Conservation (phyloP, 148 eudicot species). For the Spergularia bocconei region DNA sequence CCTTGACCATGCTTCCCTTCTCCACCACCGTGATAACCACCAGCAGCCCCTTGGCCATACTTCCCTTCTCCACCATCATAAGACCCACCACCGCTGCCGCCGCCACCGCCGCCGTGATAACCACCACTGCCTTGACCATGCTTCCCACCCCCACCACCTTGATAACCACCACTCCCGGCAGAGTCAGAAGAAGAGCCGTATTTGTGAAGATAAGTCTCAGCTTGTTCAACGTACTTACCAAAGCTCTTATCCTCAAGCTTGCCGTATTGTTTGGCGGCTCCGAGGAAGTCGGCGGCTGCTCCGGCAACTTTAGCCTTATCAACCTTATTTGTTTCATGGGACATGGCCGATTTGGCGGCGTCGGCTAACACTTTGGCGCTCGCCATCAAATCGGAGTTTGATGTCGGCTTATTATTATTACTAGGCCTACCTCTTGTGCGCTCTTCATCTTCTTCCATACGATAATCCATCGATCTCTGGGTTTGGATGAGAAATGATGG, state of each 20-base stretch:
- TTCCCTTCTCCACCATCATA: no score
- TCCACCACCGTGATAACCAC: no score
- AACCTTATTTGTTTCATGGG: conserved; percentile 30
- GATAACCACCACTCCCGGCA: not conserved
- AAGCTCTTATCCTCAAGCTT: conserved; percentile 40
- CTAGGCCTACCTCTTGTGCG: not conserved
- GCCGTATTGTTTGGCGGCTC: conserved; percentile 44
- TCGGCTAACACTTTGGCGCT: conserved; percentile 52
- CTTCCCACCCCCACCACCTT: not conserved
- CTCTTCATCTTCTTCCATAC: conserved; percentile 3
- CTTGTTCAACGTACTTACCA: conserved; percentile 39
- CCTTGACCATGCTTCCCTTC: not conserved
- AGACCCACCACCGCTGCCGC: not conserved
- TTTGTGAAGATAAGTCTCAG: conserved; percentile 37
- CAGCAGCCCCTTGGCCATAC: no score
- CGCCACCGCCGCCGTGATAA: not conserved
- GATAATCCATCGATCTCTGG: not conserved
- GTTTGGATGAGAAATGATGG: not conserved
- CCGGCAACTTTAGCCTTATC: conserved; percentile 49
- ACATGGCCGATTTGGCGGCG: conserved; percentile 43
- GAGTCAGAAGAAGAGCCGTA: conserved; percentile 27
- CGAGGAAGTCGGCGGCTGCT: conserved; percentile 35
- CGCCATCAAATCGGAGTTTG: conserved; percentile 33
- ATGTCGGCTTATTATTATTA: not conserved
- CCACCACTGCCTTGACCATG: conserved; percentile 1